These are phyloP conservation scores for Dipteronia sinensis DNA, from an alignment of 345 rosid species.

Conservation along the genomic window DNA sequence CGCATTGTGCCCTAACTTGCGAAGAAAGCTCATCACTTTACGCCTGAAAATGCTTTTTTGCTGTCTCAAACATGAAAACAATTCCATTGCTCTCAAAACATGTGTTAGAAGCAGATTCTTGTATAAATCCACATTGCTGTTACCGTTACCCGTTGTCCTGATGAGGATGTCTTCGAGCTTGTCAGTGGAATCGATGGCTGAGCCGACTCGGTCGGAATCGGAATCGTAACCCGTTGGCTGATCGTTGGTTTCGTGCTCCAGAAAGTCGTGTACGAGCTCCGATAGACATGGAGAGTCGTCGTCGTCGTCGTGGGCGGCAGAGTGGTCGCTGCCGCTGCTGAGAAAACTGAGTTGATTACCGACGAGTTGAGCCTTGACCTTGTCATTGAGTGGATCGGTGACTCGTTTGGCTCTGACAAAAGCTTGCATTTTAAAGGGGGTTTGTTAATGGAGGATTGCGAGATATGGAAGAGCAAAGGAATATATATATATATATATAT, in stretches of 20 bases:
- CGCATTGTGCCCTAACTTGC: conserved; percentile 79
- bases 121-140: conserved; percentile 42
- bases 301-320: conserved; percentile 46
- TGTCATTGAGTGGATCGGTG: conserved; percentile 59
- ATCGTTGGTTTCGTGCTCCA: conserved; percentile 44
- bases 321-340: conserved; percentile 88
- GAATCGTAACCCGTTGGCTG: conserved; percentile 35
- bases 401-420: conserved; percentile 51
- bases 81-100: conserved; percentile 52
- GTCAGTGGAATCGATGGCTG: conserved; percentile 35
- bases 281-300: conserved; percentile 73
- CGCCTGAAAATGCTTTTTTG: conserved; percentile 48
- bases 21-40: conserved; percentile 57
- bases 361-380: conserved; percentile 66
- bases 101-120: conserved; percentile 41
- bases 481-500: no score
- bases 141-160: not conserved
- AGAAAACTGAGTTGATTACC: conserved; percentile 37
- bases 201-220: conserved; percentile 45
- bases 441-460: not conserved
- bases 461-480: not conserved
- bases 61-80: conserved; percentile 35
- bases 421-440: conserved; percentile 28
- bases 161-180: conserved; percentile 34
- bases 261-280: conserved; percentile 72